These are phyloP conservation scores for Irpex sp. DNA, from an alignment of 1,284 basidiomycete genomes.

Conservation along the genomic window DNA sequence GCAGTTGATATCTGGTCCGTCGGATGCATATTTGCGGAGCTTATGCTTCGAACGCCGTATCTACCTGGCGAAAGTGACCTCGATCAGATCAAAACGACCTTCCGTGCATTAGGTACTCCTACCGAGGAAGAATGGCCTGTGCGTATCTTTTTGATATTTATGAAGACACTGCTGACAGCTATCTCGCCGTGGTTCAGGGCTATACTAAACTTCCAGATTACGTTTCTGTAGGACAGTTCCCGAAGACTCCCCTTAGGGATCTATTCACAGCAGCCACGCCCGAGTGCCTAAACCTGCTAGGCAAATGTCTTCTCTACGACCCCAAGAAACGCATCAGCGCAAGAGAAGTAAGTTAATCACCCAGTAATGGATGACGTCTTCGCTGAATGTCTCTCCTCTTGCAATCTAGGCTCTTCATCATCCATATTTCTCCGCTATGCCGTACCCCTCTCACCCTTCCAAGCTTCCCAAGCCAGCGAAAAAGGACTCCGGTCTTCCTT, in stretches of 20 bases:
- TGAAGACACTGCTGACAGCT: background rate
- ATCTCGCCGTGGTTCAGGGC: conserved; percentile 47
- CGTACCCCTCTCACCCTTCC: conserved; percentile 78
- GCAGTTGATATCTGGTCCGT: conserved; percentile 94
- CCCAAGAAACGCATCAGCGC: conserved; percentile 82
- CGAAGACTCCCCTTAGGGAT: conserved; percentile 77
- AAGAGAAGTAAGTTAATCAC: conserved; percentile 53
- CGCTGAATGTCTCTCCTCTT: background rate
- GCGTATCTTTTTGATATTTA: conserved; percentile 22
- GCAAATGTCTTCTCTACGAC: conserved; percentile 81
- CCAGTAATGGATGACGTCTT: background rate
- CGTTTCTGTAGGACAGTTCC: conserved; percentile 78
- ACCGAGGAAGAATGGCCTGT: conserved; percentile 98
- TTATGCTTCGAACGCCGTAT: conserved; percentile 94
- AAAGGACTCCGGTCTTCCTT: conserved; percentile 46
- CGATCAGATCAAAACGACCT: conserved; percentile 94
- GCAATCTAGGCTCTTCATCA: conserved; percentile 63
- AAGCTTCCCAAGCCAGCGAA: conserved; percentile 76
- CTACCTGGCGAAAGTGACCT: conserved; percentile 93
- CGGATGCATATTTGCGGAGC: conserved; percentile 93
- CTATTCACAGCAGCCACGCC: conserved; percentile 89
- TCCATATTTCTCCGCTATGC: conserved; percentile 75
- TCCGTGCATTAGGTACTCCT: conserved; percentile 92
- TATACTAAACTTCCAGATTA: conserved; percentile 90
- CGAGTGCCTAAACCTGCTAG: conserved; percentile 84